Conservation (phyloP, 1,284 basidiomycete species). For the Tremellales sp. region DNA sequence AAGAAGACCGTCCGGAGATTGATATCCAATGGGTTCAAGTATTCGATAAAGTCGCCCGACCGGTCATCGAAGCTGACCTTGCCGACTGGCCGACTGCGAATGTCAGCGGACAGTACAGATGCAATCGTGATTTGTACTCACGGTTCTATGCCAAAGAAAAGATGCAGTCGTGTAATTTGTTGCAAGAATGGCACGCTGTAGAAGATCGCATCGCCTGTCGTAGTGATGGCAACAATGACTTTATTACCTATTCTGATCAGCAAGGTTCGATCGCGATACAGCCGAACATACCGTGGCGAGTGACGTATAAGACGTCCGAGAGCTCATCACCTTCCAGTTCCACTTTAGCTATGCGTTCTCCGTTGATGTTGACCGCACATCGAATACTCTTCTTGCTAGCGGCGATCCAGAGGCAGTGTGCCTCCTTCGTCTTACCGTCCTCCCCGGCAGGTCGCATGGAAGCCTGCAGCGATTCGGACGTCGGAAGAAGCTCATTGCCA, state of each 20-base stretch:
- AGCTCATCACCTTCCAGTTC: constrained; percentile 56
- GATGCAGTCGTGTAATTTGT: constrained; percentile 38
- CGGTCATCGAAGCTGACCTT: constrained; percentile 43
- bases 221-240: constrained; percentile 63
- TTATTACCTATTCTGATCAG: constrained; percentile 43
- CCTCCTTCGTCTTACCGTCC: constrained; percentile 33
- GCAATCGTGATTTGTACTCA: constrained; percentile 9
- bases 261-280: background rate
- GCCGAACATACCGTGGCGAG: constrained; percentile 55
- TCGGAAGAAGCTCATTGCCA: constrained; percentile 54
- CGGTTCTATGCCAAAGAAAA: constrained; percentile 33
- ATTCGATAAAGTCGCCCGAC: constrained; percentile 49
- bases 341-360: constrained; percentile 47
- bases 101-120: background rate
- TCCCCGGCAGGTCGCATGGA: constrained; percentile 28
- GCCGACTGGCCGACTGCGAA: constrained; percentile 31
- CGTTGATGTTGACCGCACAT: constrained; percentile 48
- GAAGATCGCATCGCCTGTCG: constrained; percentile 55
- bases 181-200: constrained; percentile 63
- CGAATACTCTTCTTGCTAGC: constrained; percentile 40
- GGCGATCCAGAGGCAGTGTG: constrained; percentile 52
- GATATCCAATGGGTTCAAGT: constrained; percentile 41
- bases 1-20: constrained; percentile 48
- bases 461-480: constrained; percentile 47
- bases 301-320: constrained; percentile 56